Conservation (phyloP, 805 yeast genomes). For the Lipomyces kockii region DNA sequence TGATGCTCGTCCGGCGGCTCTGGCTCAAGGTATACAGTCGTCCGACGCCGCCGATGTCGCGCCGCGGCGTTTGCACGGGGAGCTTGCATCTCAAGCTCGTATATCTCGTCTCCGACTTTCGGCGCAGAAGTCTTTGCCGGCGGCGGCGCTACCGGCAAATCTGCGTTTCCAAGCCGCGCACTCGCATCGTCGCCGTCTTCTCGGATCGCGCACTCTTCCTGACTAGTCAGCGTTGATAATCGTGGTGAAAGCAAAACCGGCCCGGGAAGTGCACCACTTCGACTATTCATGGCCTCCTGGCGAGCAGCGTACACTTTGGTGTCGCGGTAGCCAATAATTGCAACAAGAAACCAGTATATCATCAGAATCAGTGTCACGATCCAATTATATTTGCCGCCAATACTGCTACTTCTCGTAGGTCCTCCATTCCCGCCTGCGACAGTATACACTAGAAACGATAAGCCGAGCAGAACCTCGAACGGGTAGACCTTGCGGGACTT, state of each 20-base stretch:
- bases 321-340: constrained; percentile 5
- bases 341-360: constrained; percentile 8
- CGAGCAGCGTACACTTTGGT: not conserved
- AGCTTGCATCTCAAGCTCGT: constrained; percentile 1
- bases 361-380: constrained; percentile 6
- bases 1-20: not conserved
- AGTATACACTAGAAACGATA: constrained; percentile 11
- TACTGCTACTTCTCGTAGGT: not conserved
- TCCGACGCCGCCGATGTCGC: constrained; percentile 1
- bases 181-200: not conserved
- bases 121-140: not conserved
- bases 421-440: constrained; percentile 10
- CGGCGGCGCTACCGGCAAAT: not conserved
- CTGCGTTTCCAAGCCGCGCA: not conserved
- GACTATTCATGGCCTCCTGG: not conserved
- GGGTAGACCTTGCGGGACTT: constrained; percentile 2
- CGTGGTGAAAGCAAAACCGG: not conserved
- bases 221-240: not conserved
- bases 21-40: not conserved
- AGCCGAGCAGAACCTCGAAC: constrained; percentile 7
- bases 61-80: not conserved
- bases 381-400: constrained; percentile 10
- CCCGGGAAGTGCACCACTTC: not conserved
- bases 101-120: not conserved
- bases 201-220: not conserved